Conservation (phyloP, 129 eudicot genomes). For the Helianthus tuberosus region DNA sequence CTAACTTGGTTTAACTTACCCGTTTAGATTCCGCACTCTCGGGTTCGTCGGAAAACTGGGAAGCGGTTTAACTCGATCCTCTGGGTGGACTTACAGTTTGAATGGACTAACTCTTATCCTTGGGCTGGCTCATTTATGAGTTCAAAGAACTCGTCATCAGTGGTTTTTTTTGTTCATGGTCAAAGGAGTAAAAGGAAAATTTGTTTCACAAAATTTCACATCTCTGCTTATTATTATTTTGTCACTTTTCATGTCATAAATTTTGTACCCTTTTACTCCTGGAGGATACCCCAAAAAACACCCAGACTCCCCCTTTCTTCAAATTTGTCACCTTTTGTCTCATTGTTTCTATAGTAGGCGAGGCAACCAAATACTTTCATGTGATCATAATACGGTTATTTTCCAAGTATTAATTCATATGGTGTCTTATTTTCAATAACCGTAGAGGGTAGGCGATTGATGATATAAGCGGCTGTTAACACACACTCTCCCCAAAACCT, state of each 20-base stretch:
- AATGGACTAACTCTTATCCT: no score
- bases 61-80: no score
- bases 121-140: no score
- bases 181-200: slow-evolving; percentile 1
- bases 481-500: no score
- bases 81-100: no score
- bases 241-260: neutral
- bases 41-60: no score
- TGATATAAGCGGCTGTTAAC: no score
- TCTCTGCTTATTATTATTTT: neutral
- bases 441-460: neutral
- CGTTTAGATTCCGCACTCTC: no score
- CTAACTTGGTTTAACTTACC: no score
- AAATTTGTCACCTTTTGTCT: neutral
- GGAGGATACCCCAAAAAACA: neutral
- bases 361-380: neutral
- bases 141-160: no score
- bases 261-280: neutral
- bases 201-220: neutral
- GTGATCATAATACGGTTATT: neutral
- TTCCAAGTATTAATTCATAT: no score
- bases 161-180: no score
- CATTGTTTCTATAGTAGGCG: neutral
- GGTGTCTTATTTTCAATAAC: neutral
- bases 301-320: neutral